phyloP scores from a whole-genome alignment of 192 early-diverging fungal species.

The Coemansia sp. region DNA sequence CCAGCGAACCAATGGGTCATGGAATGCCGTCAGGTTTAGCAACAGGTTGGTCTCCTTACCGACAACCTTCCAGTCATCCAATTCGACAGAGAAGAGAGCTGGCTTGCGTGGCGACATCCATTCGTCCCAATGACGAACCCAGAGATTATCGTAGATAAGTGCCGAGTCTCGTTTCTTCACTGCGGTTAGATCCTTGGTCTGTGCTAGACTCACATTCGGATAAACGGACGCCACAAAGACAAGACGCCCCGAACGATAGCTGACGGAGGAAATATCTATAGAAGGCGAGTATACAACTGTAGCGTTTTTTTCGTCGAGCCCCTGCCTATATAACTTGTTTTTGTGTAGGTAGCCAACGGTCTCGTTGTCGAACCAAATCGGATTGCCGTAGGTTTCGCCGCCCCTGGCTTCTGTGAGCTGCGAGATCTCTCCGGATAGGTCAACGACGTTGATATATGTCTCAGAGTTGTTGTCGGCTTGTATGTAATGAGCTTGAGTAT shows the following conservation, averaged over 20 bases:
- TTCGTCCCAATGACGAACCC: conserved; percentile 76
- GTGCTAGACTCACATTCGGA: conserved; percentile 53
- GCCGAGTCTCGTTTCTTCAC: conserved; percentile 55
- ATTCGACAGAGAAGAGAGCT: conserved; percentile 17
- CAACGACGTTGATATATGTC: conserved; percentile 27
- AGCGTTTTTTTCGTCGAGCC: conserved; percentile 5
- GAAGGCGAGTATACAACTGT: conserved; percentile 21
- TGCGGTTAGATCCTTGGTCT: conserved; percentile 22
- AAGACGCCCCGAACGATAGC: conserved; percentile 12
- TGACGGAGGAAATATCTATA: conserved; percentile 16
- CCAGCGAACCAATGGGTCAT: conserved; percentile 37
- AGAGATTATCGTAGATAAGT: conserved; percentile 65
- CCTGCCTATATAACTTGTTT: conserved; percentile 17
- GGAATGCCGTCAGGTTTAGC: conserved; percentile 12
- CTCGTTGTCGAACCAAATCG: conserved; percentile 34
- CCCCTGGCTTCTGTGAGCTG: conserved; percentile 15
- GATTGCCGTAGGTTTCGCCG: conserved; percentile 21
- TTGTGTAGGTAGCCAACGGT: conserved; percentile 34
- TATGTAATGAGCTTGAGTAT: conserved; percentile 26
- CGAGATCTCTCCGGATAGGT: conserved; percentile 11
- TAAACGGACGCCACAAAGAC: conserved; percentile 54
- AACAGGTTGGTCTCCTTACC: conserved; percentile 27
- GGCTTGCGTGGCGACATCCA: conserved; percentile 56
- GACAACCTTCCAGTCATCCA: conserved; percentile 3
- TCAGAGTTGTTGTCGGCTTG: conserved; percentile 30